Evolutionary conservation across 2,329 filamentous ascomycete species (phyloP), one percentile per base, ranked within the genome.

Genomic region (Penicillium occitanis): DNA sequence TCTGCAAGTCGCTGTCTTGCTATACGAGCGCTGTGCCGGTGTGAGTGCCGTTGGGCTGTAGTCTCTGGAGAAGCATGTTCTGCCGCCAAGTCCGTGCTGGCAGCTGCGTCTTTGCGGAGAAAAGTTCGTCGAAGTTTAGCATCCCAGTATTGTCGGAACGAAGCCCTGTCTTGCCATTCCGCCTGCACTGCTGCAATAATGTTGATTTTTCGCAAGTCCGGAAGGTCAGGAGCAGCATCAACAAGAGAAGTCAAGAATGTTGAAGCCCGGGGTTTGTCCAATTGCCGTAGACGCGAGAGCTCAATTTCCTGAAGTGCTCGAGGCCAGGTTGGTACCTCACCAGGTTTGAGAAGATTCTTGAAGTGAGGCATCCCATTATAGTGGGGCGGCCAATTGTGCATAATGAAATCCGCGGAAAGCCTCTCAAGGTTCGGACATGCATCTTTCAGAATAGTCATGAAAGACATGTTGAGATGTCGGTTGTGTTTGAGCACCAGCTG

Each of bases 111-210:
- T n/a, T 68, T 72, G 42, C 80, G 73, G 17, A 81, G 70, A 61
- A 83, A 84, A 0, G 78, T 74, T 13, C 81, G 83, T 64, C 88
- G 85, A 61, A 97, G 81, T 68, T 84, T 88, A n/a, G 85, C 82
- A 60, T 88, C 88, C 91, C 93, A 96, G 69, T 87, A 86, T 70
- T 90, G 87, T 46, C 93, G 87, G 72, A 97, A 89, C n/a, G 85
- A 85, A 19, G 91, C 91, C 50, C 94, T 87, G 73, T 92, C 87
- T 68, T 92, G 89, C 91, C 93, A 97, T 11, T 83, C 82, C 30
- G 90, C 88, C 72, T 93, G 88, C 58, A 97, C 82, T 76, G 92
- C 94, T 0, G 90, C 89, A 72, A 90, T 91, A 70, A 97, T 86
- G 1, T 86, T 84, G 11, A 97, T 80, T 51, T 85, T 83, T 8